Percentiles rank a stretch among this genome's conserved stretches.
Conservation (phyloP, 345 rosid species). For the Eucalyptus albens region DNA sequence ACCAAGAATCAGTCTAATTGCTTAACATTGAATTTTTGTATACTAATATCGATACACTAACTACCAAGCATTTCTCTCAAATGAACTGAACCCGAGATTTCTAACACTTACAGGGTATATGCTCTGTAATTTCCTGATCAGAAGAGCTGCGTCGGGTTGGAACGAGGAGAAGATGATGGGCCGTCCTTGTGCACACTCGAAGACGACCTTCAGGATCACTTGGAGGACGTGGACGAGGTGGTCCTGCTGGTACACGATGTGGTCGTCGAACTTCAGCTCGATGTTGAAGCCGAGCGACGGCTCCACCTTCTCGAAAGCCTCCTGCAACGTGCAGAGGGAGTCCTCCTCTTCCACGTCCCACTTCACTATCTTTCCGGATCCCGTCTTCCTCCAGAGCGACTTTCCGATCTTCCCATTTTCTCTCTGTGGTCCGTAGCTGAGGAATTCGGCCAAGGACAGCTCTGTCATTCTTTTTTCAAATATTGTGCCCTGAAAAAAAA, state of each 20-base stretch:
- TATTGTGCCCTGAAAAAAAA: constrained; percentile 36
- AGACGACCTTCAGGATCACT: constrained; percentile 59
- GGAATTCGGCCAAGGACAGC: constrained; percentile 51
- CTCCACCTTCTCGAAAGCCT: constrained; percentile 64
- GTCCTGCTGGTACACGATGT: constrained; percentile 47
- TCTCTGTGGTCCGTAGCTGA: constrained; percentile 63
- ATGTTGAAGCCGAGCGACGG: constrained; percentile 77
- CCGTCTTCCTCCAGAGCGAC: constrained; percentile 51
- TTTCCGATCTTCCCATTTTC: constrained; percentile 36
- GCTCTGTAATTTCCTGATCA: constrained; percentile 55
- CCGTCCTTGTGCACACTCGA: constrained; percentile 37
- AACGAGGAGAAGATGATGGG: constrained; percentile 80
- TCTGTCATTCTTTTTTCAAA: constrained; percentile 82
- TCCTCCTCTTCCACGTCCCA: constrained; percentile 79
- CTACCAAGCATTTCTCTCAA: neutral
- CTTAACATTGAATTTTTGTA: neutral
- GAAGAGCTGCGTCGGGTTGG: constrained; percentile 86
- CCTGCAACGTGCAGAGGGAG: constrained; percentile 61
- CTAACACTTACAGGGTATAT: constrained; percentile 54
- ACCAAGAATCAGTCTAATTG: neutral
- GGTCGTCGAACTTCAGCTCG: constrained; percentile 85
- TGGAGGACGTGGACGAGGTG: constrained; percentile 49
- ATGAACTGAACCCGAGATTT: neutral
- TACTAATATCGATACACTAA: neutral
- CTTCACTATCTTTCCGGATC: constrained; percentile 53